These are phyloP conservation scores for Bjerkandera adusta DNA, from an alignment of 1,284 basidiomycete genomes.

Conservation along the genomic window DNA sequence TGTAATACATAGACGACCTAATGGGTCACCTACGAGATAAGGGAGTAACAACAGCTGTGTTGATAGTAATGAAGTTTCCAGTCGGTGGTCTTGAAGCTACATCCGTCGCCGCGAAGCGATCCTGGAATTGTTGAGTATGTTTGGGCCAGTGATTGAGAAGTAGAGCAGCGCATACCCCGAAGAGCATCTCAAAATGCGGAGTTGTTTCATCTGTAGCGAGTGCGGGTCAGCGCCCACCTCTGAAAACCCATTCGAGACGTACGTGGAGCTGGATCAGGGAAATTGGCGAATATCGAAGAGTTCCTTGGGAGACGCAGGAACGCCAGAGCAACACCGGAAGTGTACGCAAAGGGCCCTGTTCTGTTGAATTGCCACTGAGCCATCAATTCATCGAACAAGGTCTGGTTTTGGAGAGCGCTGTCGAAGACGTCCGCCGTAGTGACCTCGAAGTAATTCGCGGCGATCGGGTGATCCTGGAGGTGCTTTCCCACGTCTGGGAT, in stretches of 20 bases:
- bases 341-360: constrained; percentile 24
- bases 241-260: neutral
- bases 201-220: constrained; percentile 5
- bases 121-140: neutral
- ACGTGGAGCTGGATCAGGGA: constrained; percentile 15
- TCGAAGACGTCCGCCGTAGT: constrained; percentile 24
- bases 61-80: constrained; percentile 30
- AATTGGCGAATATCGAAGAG: constrained; percentile 7
- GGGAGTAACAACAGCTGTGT: constrained; percentile 29
- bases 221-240: neutral
- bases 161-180: neutral
- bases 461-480: constrained; percentile 37
- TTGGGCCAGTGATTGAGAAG: neutral
- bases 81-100: constrained; percentile 19
- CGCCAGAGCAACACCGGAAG: constrained; percentile 20
- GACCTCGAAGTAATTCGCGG: constrained; percentile 22
- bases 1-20: no score
- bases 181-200: neutral
- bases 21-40: constrained; percentile 3
- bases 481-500: constrained; percentile 34
- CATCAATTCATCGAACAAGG: constrained; percentile 15
- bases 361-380: constrained; percentile 21
- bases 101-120: constrained; percentile 12
- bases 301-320: constrained; percentile 25
- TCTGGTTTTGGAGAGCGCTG: constrained; percentile 18